These are phyloP conservation scores for Ustilago cynodontis DNA, from an alignment of 1,284 basidiomycete species.

Conservation along the genomic window DNA sequence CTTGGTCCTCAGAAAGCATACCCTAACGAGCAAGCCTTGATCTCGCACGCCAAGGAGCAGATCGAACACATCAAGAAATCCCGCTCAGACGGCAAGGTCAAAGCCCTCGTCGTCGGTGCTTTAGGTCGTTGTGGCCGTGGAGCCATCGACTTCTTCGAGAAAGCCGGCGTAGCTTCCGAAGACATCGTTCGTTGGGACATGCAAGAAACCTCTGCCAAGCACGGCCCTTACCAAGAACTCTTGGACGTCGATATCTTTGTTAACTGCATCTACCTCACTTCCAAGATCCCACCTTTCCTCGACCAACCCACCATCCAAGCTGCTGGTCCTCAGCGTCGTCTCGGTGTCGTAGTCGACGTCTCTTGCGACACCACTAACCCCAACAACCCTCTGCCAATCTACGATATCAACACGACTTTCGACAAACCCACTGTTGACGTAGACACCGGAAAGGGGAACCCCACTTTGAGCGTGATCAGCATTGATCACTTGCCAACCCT, in stretches of 20 bases:
- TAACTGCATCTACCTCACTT: slow-evolving; percentile 98
- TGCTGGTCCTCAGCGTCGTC: slow-evolving; percentile 79
- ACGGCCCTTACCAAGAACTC: slow-evolving; percentile 95
- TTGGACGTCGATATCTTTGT: slow-evolving; percentile 97
- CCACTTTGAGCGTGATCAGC: slow-evolving; percentile 84
- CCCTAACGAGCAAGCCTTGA: slow-evolving; percentile 74
- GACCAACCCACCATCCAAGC: slow-evolving; percentile 80
- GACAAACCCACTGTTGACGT: slow-evolving; percentile 91
- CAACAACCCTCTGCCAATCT: slow-evolving; percentile 97
- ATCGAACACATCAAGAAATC: slow-evolving; percentile 75
- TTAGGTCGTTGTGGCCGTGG: slow-evolving; percentile 96
- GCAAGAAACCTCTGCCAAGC: slow-evolving; percentile 89
- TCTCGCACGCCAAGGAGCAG: slow-evolving; percentile 72
- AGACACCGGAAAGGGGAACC: slow-evolving; percentile 49
- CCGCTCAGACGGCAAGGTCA: slow-evolving; percentile 76
- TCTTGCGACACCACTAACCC: slow-evolving; percentile 99
- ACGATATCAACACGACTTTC: slow-evolving; percentile 95
- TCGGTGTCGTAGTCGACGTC: slow-evolving; percentile 93
- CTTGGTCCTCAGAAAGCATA: slow-evolving; percentile 81
- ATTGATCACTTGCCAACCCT: slow-evolving; percentile 98
- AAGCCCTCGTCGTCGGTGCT: slow-evolving; percentile 94
- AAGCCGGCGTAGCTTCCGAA: slow-evolving; percentile 82
- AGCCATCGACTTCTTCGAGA: slow-evolving; percentile 92
- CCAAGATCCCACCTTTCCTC: slow-evolving; percentile 89
- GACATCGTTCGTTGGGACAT: slow-evolving; percentile 99